These are phyloP conservation scores for Aspergillus ochraceus DNA, from an alignment of 2,329 filamentous ascomycete species.

Conservation along the genomic window DNA sequence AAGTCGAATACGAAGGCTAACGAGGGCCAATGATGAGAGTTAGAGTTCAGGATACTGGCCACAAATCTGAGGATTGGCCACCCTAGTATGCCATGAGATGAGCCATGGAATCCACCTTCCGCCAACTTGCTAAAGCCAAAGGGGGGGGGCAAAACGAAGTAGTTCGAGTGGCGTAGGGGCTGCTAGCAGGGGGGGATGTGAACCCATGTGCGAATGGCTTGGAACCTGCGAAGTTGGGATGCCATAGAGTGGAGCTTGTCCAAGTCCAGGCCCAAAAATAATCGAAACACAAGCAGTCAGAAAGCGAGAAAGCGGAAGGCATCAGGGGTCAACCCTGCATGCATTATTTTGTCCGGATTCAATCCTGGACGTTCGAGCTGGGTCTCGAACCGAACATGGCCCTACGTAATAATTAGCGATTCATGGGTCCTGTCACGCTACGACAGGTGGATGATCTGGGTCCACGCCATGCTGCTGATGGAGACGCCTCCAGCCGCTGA, in stretches of 20 bases:
- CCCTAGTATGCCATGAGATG: neutral
- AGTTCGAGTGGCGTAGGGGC: neutral
- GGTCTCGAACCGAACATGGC: slow-evolving; percentile 3
- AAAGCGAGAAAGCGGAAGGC: neutral
- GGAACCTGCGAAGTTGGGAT: neutral
- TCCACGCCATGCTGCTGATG: neutral
- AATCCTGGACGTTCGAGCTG: slow-evolving; percentile 4
- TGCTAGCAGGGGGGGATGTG: neutral
- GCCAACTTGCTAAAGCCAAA: slow-evolving; percentile 7
- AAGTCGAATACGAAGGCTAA: slow-evolving; percentile 1
- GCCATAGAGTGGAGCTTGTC: neutral
- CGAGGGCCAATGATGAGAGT: slow-evolving; percentile 8
- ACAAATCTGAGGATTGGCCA: neutral
- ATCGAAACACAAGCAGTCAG: neutral
- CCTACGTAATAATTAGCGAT: neutral
- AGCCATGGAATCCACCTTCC: neutral
- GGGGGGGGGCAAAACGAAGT: slow-evolving; percentile 4
- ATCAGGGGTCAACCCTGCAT: neutral
- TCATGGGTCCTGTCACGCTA: neutral
- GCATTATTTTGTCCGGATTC: neutral
- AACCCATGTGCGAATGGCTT: slow-evolving; percentile 4
- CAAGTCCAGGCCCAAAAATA: neutral
- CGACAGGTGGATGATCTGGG: neutral
- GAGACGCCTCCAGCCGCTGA: neutral
- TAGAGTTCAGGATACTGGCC: neutral